Percentiles rank a stretch among this genome's conserved stretches.
phyloP scores from a whole-genome alignment of 2,329 filamentous ascomycete genomes.

The Calonectria montana region DNA sequence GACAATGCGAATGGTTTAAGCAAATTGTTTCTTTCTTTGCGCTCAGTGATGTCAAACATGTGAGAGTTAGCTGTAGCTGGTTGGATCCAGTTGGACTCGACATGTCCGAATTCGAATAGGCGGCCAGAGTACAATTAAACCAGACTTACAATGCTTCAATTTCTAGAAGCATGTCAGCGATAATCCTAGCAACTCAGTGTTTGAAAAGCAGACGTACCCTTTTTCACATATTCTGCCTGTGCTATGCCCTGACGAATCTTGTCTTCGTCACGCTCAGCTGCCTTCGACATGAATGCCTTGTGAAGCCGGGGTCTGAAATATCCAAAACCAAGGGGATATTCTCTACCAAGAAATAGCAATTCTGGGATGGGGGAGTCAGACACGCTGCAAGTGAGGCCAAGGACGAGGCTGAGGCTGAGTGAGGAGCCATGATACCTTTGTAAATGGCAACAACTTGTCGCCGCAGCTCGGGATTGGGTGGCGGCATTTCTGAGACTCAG shows the following conservation, averaged over 20 bases:
- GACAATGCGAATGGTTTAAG: background rate
- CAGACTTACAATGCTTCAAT: constrained; percentile 87
- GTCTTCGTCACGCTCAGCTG: constrained; percentile 74
- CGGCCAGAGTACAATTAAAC: too few species aligned
- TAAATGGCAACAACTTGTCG: constrained; percentile 86
- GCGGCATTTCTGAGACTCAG: constrained; percentile 34
- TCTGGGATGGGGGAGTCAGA: constrained; percentile 61
- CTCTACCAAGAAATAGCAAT: constrained; percentile 83
- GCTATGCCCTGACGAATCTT: constrained; percentile 82
- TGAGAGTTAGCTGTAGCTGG: background rate
- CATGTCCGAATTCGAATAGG: background rate
- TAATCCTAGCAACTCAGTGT: background rate
- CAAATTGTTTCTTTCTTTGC: background rate
- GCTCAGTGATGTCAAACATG: background rate
- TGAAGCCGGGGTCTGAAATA: constrained; percentile 88
- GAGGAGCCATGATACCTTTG: constrained; percentile 72
- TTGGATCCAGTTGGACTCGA: background rate
- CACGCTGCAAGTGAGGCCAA: background rate
- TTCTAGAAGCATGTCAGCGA: constrained; percentile 63
- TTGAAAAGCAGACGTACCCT: constrained; percentile 66
- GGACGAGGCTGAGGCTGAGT: background rate
- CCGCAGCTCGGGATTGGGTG: constrained; percentile 69
- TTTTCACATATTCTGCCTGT: constrained; percentile 89
- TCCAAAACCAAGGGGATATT: constrained; percentile 84
- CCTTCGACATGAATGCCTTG: constrained; percentile 84